Evolutionary conservation across 129 eudicot genomes (phyloP).

Genomic region (Daucus carota): DH1_v3.0 NC_030389.2:39455001-39455500

Average conservation of each 20-base stretch:
- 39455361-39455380: neutral
- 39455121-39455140: neutral
- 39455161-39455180: neutral
- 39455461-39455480: slow-evolving; percentile 3
- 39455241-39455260: neutral
- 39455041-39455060: neutral
- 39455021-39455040: too few relatives aligned
- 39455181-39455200: neutral
- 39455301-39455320: slow-evolving; percentile 9
- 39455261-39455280: neutral
- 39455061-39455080: neutral
- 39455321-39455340: neutral
- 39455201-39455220: slow-evolving; percentile 1
- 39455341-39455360: neutral
- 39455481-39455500: neutral
- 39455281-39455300: neutral
- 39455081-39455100: neutral
- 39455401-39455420: too few relatives aligned
- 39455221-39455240: neutral
- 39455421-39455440: neutral
- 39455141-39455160: neutral
- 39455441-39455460: neutral
- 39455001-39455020: too few relatives aligned
- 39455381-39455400: neutral
- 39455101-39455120: neutral